Conservation (phyloP, 345 rosid species). For the Lumnitzera racemosa region DNA sequence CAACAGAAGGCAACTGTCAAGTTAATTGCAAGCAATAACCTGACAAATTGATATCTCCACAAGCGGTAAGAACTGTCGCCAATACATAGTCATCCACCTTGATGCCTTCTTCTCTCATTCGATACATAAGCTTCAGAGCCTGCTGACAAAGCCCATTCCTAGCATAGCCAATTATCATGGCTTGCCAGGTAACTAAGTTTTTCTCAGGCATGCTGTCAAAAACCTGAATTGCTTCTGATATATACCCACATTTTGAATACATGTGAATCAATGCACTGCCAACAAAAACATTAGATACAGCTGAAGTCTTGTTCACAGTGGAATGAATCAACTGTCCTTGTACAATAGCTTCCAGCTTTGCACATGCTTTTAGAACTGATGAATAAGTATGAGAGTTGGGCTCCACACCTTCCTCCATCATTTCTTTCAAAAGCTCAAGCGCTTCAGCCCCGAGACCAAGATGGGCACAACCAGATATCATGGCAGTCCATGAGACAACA, state of each 20-base stretch:
- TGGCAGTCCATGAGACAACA: slow-evolving; percentile 91
- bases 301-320: slow-evolving; percentile 61
- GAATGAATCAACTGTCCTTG: slow-evolving; percentile 74
- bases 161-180: slow-evolving; percentile 78
- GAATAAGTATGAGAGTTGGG: slow-evolving; percentile 81
- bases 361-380: slow-evolving; percentile 79
- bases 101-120: slow-evolving; percentile 73
- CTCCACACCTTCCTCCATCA: slow-evolving; percentile 82
- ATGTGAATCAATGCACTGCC: slow-evolving; percentile 75
- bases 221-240: slow-evolving; percentile 64
- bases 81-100: slow-evolving; percentile 64
- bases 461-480: slow-evolving; percentile 72
- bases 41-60: slow-evolving; percentile 45
- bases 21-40: slow-evolving; percentile 9
- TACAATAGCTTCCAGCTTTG: slow-evolving; percentile 49
- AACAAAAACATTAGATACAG: slow-evolving; percentile 61
- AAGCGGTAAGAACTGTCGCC: slow-evolving; percentile 47
- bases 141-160: slow-evolving; percentile 64
- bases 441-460: slow-evolving; percentile 77
- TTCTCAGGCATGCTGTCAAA: slow-evolving; percentile 72
- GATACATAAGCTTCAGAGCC: slow-evolving; percentile 78
- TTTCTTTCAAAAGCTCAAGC: slow-evolving; percentile 59
- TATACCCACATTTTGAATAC: slow-evolving; percentile 78
- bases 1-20: neutral
- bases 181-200: slow-evolving; percentile 69